A percentile compares a stretch with the other conserved stretches of the same genome.
Conservation (phyloP, 139 green algal species). For the Dunaliella primolecta region DNA sequence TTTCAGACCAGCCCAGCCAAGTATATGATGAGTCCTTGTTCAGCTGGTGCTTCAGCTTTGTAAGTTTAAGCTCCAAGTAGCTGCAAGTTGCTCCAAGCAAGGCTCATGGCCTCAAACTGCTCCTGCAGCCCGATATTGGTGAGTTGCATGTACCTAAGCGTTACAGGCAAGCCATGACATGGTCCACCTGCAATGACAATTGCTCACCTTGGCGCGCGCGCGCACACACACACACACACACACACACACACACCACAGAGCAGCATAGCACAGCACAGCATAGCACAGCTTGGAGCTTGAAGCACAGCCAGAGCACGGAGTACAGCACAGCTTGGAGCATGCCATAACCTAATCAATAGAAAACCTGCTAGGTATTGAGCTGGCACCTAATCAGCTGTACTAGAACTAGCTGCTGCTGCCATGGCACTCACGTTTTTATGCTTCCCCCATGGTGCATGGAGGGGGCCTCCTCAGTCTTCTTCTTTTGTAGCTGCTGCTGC, state of each 20-base stretch:
- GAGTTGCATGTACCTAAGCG: conserved; percentile 43
- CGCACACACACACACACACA: background rate
- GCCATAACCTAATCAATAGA: no score
- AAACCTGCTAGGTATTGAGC: no score
- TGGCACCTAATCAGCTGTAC: background rate
- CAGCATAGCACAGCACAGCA: no score
- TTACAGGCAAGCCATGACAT: background rate
- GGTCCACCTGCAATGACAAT: background rate
- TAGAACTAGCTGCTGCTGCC: background rate
- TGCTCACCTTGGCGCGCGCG: background rate
- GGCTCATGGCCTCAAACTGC: conserved; percentile 19
- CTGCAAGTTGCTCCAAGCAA: background rate
- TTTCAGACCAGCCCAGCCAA: no score
- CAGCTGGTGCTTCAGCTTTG: no score
- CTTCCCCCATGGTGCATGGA: conserved; percentile 4
- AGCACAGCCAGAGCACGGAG: no score
- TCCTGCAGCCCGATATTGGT: conserved; percentile 74
- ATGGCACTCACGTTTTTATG: background rate
- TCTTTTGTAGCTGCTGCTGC: background rate
- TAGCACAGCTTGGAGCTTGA: no score
- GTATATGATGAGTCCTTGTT: no score
- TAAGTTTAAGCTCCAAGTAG: no score
- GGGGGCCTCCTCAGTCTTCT: background rate
- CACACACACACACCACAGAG: no score
- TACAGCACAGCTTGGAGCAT: no score